These are phyloP conservation scores for Diutina ranongensis DNA, from an alignment of 1,139 yeast species.

Conservation along the genomic window DNA sequence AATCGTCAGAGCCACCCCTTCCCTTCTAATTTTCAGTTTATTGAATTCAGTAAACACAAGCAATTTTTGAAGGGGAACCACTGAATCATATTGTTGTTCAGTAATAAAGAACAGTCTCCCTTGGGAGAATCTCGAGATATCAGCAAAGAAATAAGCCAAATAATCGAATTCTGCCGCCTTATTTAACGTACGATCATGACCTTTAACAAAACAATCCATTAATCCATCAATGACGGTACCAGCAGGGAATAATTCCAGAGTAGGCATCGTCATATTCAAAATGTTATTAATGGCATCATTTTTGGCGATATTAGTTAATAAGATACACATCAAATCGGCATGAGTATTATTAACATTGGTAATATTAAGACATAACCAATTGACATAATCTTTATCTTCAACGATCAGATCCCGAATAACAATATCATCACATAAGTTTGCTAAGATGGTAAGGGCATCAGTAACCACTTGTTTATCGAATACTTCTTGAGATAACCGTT, in stretches of 20 bases:
- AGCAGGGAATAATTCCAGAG: constrained; percentile 39
- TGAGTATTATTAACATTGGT: constrained; percentile 38
- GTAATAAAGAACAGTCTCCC: constrained; percentile 74
- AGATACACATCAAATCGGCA: constrained; percentile 75
- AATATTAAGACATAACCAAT: constrained; percentile 42
- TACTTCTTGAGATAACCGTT: constrained; percentile 29
- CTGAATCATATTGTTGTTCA: constrained; percentile 61
- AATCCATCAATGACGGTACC: constrained; percentile 62
- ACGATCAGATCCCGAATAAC: constrained; percentile 54
- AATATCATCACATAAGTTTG: constrained; percentile 68
- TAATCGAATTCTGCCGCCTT: constrained; percentile 70
- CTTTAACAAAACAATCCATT: constrained; percentile 86
- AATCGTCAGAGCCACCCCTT: constrained; percentile 87
- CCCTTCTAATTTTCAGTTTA: constrained; percentile 70
- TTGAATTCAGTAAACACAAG: constrained; percentile 76
- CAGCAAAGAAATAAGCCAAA: constrained; percentile 82
- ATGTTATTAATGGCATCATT: constrained; percentile 50
- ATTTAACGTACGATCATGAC: constrained; percentile 61
- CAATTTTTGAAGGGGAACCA: constrained; percentile 69
- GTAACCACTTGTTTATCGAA: constrained; percentile 39
- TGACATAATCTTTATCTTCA: constrained; percentile 49
- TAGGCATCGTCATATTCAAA: constrained; percentile 29
- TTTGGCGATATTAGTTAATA: constrained; percentile 78
- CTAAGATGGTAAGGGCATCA: constrained; percentile 69
- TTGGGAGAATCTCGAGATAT: constrained; percentile 56